Evolutionary conservation across 306 rosid species (phyloP).

Genomic region (Lablab purpureus): DNA sequence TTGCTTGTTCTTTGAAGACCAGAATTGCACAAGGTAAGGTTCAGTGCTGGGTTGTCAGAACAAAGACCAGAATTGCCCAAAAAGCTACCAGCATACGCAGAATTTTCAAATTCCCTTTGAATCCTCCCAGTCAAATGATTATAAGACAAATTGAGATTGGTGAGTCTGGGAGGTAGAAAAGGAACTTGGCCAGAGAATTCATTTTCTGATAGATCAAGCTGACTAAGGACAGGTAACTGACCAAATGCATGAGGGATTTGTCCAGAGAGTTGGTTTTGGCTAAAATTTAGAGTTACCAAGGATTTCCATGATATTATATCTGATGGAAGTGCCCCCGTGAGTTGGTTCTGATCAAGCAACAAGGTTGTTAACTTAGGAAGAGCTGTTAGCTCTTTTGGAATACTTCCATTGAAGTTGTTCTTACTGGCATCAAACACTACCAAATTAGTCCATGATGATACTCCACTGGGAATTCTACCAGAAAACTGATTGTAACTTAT

Average conservation of each 20-base stretch:
- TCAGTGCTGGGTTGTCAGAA: conserved; percentile 39
- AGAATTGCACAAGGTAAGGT: conserved; percentile 55
- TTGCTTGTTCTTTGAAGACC: conserved; percentile 42
- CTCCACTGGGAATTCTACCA: conserved; percentile 59
- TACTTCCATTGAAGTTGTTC: conserved; percentile 62
- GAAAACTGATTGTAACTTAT: conserved; percentile 63
- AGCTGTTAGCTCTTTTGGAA: conserved; percentile 64
- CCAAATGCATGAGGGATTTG: conserved; percentile 57
- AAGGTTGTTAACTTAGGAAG: conserved; percentile 56
- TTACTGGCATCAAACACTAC: conserved; percentile 60
- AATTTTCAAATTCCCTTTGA: conserved; percentile 56
- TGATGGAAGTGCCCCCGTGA: conserved; percentile 59
- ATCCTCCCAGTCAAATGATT: conserved; percentile 63
- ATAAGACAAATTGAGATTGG: conserved; percentile 47
- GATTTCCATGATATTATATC: conserved; percentile 57
- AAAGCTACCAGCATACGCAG: conserved; percentile 60
- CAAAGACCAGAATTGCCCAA: conserved; percentile 76
- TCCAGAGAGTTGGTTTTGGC: conserved; percentile 62
- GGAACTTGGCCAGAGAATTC: conserved; percentile 72
- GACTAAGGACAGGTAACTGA: conserved; percentile 54
- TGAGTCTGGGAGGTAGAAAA: conserved; percentile 42
- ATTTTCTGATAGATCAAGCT: conserved; percentile 74
- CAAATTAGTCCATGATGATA: conserved; percentile 62
- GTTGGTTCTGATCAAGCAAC: conserved; percentile 59
- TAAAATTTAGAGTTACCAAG: conserved; percentile 52